Conservation (phyloP, 345 rosid genomes). For the Geranium rotundifolium region DNA sequence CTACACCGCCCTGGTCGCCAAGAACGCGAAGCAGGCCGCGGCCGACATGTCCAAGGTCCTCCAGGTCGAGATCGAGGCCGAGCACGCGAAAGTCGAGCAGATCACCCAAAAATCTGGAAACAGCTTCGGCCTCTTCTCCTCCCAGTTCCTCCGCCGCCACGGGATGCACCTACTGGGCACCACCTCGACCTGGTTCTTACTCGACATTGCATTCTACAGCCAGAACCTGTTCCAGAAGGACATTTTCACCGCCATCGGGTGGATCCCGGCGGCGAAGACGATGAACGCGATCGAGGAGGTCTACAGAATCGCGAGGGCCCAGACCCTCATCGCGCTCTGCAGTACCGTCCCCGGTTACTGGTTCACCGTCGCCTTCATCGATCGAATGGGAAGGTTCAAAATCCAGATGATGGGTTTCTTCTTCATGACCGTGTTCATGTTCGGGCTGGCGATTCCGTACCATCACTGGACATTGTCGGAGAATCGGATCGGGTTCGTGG, state of each 20-base stretch:
- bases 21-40: constrained; percentile 14
- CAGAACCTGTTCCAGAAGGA: constrained; percentile 38
- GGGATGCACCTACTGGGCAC: constrained; percentile 36
- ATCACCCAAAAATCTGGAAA: neutral
- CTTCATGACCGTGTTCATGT: constrained; percentile 40
- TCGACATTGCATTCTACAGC: constrained; percentile 35
- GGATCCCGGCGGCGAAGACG: constrained; percentile 30
- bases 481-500: constrained; percentile 30
- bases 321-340: constrained; percentile 29
- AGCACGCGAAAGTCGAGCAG: constrained; percentile 4
- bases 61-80: constrained; percentile 10
- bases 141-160: constrained; percentile 19
- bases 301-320: constrained; percentile 25
- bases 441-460: constrained; percentile 32
- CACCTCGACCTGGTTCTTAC: constrained; percentile 28
- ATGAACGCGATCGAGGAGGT: constrained; percentile 35
- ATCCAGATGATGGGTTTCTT: constrained; percentile 35
- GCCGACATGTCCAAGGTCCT: constrained; percentile 14
- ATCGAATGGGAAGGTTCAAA: constrained; percentile 23
- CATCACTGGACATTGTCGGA: constrained; percentile 28
- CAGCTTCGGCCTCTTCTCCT: constrained; percentile 25
- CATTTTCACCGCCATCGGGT: constrained; percentile 31
- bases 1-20: constrained; percentile 16
- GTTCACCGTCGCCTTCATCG: constrained; percentile 31
- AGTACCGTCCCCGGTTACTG: constrained; percentile 33